These are phyloP conservation scores for Fusarium sp. DNA, from an alignment of 2,329 filamentous ascomycete genomes.

Conservation along the genomic window DNA sequence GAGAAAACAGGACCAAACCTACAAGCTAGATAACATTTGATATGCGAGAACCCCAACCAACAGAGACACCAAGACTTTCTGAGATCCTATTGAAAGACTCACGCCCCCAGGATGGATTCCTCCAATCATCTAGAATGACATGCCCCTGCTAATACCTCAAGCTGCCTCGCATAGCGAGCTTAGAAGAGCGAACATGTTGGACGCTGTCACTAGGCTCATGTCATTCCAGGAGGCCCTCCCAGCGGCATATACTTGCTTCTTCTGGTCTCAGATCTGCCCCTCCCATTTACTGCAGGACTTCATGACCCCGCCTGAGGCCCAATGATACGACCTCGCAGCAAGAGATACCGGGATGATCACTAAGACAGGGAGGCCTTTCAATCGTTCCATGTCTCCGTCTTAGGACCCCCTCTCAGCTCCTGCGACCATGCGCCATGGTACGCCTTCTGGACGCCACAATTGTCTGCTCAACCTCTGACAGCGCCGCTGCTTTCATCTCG, in stretches of 20 bases:
- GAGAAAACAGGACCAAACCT: neutral
- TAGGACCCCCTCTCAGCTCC: slow-evolving; percentile 9
- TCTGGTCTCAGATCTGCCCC: slow-evolving; percentile 5
- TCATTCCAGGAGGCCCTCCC: slow-evolving; percentile 18
- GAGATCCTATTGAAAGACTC: slow-evolving; percentile 12
- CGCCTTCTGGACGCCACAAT: slow-evolving; percentile 28
- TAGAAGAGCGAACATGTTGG: neutral
- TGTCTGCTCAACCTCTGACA: slow-evolving; percentile 9
- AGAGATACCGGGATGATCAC: neutral
- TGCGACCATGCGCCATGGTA: slow-evolving; percentile 15
- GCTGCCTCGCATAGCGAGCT: neutral
- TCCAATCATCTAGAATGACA: slow-evolving; percentile 1
- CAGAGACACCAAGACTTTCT: slow-evolving; percentile 12
- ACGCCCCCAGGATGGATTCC: slow-evolving; percentile 10
- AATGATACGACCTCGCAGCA: neutral
- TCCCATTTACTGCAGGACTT: slow-evolving; percentile 4
- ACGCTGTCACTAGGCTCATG: neutral
- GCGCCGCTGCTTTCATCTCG: slow-evolving; percentile 14
- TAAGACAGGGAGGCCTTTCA: neutral
- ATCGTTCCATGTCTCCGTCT: neutral
- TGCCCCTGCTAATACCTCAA: neutral
- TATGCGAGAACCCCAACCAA: slow-evolving; percentile 3
- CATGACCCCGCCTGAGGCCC: neutral
- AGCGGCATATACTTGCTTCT: slow-evolving; percentile 17
- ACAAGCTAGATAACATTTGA: neutral